Percentiles rank a stretch among this genome's conserved stretches.
These are phyloP conservation scores for Aspergillus bombycis DNA, from an alignment of 2,329 filamentous ascomycete species.

Conservation along the genomic window DNA sequence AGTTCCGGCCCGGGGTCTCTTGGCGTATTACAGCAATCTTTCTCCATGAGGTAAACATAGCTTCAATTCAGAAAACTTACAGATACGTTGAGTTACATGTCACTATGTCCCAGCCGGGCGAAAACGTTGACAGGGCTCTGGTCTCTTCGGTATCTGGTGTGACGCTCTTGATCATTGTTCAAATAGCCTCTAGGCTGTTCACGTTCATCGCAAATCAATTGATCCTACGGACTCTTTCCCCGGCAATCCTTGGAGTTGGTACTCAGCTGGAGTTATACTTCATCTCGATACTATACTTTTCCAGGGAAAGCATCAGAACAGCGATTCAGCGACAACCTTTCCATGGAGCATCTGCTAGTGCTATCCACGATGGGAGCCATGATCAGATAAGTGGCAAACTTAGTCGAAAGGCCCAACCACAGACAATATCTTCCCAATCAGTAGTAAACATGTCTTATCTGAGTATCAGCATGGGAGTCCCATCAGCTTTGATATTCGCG, in stretches of 20 bases:
- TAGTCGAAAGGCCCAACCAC: slow-evolving; percentile 22
- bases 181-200: slow-evolving; percentile 81
- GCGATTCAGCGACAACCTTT: slow-evolving; percentile 77
- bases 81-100: not conserved
- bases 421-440: slow-evolving; percentile 60
- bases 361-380: slow-evolving; percentile 17
- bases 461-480: slow-evolving; percentile 68
- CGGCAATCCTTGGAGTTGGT: slow-evolving; percentile 79
- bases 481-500: slow-evolving; percentile 67
- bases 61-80: too few relatives aligned
- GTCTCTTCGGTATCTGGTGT: slow-evolving; percentile 66
- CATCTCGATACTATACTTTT: slow-evolving; percentile 91
- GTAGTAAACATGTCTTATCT: slow-evolving; percentile 89
- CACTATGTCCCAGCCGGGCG: slow-evolving; percentile 23
- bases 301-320: slow-evolving; percentile 87
- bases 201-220: slow-evolving; percentile 93
- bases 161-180: slow-evolving; percentile 82
- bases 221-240: slow-evolving; percentile 84
- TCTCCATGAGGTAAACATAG: not conserved
- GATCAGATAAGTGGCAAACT: slow-evolving; percentile 11
- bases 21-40: not conserved
- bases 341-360: slow-evolving; percentile 24
- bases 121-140: slow-evolving; percentile 27
- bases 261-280: slow-evolving; percentile 93
- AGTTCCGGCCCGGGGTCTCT: not conserved